Evolutionary conservation across 1,284 basidiomycete genomes (phyloP), one percentile per base, ranked within the genome.

Genomic region (Ceratobasidium sp.): DNA sequence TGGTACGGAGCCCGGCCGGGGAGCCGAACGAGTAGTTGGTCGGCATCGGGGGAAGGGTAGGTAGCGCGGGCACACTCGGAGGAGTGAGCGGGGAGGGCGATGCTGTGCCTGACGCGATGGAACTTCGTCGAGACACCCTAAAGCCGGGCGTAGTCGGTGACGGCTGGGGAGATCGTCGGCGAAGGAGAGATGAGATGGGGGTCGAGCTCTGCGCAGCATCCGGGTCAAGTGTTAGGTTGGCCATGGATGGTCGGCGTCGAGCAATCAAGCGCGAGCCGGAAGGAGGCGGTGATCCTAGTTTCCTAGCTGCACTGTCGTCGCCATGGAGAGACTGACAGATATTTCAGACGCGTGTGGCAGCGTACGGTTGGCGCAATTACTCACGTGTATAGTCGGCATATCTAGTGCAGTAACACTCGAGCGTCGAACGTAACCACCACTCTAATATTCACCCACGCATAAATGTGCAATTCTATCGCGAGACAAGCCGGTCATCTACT

Each of bases 41-140:
- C 23, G 71, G 71, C 60, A 75, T 75, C 20, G 71, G 71, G 33
- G 71, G 71, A 53, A 75, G 71, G 6, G 71, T 75, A 20, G 71
- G 71, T 26, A 75, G 71, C 20, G 71, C 60, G 47, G 71, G 71
- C 26, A 75, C 71, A 31, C 71, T 75, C n/a, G 71, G 71, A 20
- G 71, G 71, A 33, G 71, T 75, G 37, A 75, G 51, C 4, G 71
- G 71, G 23, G 71, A 75, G 39, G 71, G 71, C n/a, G 71, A 75
- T 47, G 71, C 71, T 3, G 71, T 75, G 49, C 71, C 71, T 64
- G 71, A 75, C 11, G 71, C 71, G 3, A 75, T 56, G 3, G 71
- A 75, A 28, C 71, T 64, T 37, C 71, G 71, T 31, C 71, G 58
- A 6, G 71, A 75, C 33, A 64, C 54, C 35, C 71, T 63, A 33